Percentiles rank a stretch among this genome's conserved stretches.
phyloP scores from a whole-genome alignment of 768 basidiomycete genomes.

The Favolaschia claudopus region DNA sequence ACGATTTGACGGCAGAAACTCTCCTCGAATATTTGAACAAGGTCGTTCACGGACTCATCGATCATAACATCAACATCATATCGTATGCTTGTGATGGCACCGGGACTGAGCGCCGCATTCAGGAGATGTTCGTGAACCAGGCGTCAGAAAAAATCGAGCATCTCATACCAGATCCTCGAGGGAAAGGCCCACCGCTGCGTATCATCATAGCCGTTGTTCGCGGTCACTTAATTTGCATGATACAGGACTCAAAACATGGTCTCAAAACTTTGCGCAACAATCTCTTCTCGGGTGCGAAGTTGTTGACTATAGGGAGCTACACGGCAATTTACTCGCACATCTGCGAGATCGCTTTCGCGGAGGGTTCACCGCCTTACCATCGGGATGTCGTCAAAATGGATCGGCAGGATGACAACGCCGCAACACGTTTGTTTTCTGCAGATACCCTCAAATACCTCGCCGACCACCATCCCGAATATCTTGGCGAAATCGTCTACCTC shows the following conservation, averaged over 20 bases:
- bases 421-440: slow-evolving; percentile 47
- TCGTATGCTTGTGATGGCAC: slow-evolving; percentile 49
- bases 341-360: slow-evolving; percentile 26
- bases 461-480: slow-evolving; percentile 32
- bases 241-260: slow-evolving; percentile 41
- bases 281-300: slow-evolving; percentile 39
- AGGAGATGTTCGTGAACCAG: not conserved
- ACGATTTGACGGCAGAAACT: slow-evolving; percentile 24
- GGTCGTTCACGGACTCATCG: slow-evolving; percentile 36
- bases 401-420: slow-evolving; percentile 54
- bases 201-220: not conserved
- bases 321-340: slow-evolving; percentile 31
- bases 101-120: slow-evolving; percentile 33
- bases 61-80: slow-evolving; percentile 32
- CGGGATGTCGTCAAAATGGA: slow-evolving; percentile 48
- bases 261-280: slow-evolving; percentile 42
- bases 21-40: not conserved
- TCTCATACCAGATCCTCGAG: not conserved
- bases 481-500: slow-evolving; percentile 42
- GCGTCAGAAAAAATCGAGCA: not conserved
- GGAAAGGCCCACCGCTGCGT: not conserved
- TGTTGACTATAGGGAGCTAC: slow-evolving; percentile 33
- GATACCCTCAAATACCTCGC: slow-evolving; percentile 33
- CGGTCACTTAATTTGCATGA: not conserved
- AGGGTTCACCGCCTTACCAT: slow-evolving; percentile 29